Base-by-base conservation (phyloP, 2,329 filamentous ascomycete genomes). In the Calonectria fujianensis region DNA sequence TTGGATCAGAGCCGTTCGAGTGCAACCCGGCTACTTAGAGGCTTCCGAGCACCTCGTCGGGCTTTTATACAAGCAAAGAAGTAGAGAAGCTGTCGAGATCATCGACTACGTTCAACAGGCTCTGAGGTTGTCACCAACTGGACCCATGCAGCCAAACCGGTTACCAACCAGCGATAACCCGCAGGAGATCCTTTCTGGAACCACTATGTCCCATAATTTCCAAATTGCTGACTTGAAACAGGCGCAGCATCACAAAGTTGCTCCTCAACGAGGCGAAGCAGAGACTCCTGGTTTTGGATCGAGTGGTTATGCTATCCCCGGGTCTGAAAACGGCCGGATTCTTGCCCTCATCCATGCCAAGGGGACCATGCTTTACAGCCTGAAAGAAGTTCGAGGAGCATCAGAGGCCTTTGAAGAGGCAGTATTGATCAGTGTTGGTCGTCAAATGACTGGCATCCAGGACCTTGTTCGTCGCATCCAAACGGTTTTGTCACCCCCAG, bases 311-410 rank as follows among this genome's bases (percentile, higher is more conserved):
- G 91, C 92, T 18, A 93, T 99, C 54, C 91, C 96, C 7, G 96
- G 94, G 2, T 92, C 91, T 54, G 97, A 99, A 79, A 98, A 98
- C 82, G 97, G 96, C 11, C 92, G 97, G 74, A 95, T 99, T 81
- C 90, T 99, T 57, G 94, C 96, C n/a, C 89, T 99, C 20, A 93
- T 98, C 51, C 97, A 99, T 85, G 96, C 96, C 27, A 99, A 98
- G 85, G 97, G 96, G n/a, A 98, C 98, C 76, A 97, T 98, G 94
- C 89, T 98, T 2, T 99, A 99, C 85, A 93, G 95, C 32, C 87
- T 97, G 37, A 96, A 96, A 59, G 94, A 98, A 78, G 94, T 97
- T 77, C 88, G 90, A 50, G 91, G 90, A 51, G 97, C 97, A 52
- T 96, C 96, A 1, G 91, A 93, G 79, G 95, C 97, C 5, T 99